Conservation (phyloP, 257 asterid species). For the Penstemon davidsonii region DNA sequence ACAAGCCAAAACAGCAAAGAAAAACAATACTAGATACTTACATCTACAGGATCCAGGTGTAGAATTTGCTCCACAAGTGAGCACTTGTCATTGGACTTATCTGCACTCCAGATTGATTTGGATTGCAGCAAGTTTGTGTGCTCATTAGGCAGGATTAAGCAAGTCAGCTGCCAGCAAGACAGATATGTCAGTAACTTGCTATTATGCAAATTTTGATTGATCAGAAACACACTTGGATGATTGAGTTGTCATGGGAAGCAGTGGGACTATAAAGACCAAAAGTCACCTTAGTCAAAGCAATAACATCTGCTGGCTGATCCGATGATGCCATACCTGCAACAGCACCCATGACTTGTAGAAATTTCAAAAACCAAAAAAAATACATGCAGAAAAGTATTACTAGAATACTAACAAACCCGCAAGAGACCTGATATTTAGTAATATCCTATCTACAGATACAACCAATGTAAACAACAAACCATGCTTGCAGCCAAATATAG, state of each 20-base stretch:
- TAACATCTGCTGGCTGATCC: slow-evolving; percentile 67
- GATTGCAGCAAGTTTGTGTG: slow-evolving; percentile 59
- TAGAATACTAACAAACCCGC: slow-evolving; percentile 16
- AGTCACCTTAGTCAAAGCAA: slow-evolving; percentile 78
- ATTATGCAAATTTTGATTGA: slow-evolving; percentile 14
- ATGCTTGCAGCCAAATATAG: not conserved
- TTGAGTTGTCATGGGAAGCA: slow-evolving; percentile 6
- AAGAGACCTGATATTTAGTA: slow-evolving; percentile 10
- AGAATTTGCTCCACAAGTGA: slow-evolving; percentile 80
- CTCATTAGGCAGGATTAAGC: slow-evolving; percentile 76
- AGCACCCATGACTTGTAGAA: slow-evolving; percentile 29
- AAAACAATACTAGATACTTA: slow-evolving; percentile 35
- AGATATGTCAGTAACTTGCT: slow-evolving; percentile 29
- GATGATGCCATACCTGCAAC: slow-evolving; percentile 65
- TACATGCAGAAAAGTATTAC: slow-evolving; percentile 18
- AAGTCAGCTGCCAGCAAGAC: slow-evolving; percentile 70
- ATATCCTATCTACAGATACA: slow-evolving; percentile 14
- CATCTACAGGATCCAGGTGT: slow-evolving; percentile 82
- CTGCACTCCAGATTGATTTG: slow-evolving; percentile 88
- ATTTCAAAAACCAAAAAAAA: slow-evolving; percentile 22
- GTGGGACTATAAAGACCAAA: slow-evolving; percentile 16
- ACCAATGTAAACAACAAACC: slow-evolving; percentile 8
- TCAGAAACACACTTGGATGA: slow-evolving; percentile 14
- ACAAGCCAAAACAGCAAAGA: slow-evolving; percentile 14
- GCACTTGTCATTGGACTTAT: slow-evolving; percentile 55